These are phyloP conservation scores for sunflower (Helianthus annuus) DNA, from an alignment of 129 eudicot species.

Conservation along the genomic window DNA sequence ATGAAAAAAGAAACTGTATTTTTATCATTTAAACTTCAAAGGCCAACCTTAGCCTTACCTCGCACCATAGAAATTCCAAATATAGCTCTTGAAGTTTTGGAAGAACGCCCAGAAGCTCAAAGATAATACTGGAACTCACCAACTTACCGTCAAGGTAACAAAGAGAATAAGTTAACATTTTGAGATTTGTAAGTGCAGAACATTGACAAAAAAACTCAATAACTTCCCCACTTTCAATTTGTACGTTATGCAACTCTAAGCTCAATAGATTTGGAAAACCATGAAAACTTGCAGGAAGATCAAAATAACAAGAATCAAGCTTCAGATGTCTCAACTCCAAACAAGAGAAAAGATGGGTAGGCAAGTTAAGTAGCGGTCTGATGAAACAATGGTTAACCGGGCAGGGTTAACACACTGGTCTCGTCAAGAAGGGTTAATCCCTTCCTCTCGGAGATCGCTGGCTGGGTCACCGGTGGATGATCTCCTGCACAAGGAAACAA, in stretches of 20 bases:
- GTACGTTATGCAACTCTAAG: neutral
- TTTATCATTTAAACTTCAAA: neutral
- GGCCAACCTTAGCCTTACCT: constrained; percentile 14
- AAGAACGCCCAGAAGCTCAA: constrained; percentile 10
- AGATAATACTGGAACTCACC: neutral
- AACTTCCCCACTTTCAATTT: neutral
- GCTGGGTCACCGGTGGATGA: too few species aligned
- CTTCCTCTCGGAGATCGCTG: too few species aligned
- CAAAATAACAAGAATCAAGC: constrained; percentile 2
- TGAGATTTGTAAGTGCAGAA: constrained; percentile 4
- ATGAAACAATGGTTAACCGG: too few species aligned
- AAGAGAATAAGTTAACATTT: neutral
- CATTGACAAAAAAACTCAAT: neutral
- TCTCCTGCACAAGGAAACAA: too few species aligned
- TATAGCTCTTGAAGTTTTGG: constrained; percentile 19
- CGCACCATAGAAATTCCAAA: neutral
- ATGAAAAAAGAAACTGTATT: neutral
- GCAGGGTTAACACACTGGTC: too few species aligned
- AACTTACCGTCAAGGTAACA: neutral
- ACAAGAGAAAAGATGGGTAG: constrained; percentile 20
- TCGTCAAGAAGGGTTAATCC: too few species aligned
- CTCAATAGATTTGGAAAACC: constrained; percentile 24
- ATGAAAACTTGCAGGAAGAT: neutral
- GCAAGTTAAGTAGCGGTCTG: neutral
- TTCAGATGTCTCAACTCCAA: constrained; percentile 13